These are phyloP conservation scores for Brettanomyces anomalus DNA, from an alignment of 805 yeast species.

Conservation along the genomic window DNA sequence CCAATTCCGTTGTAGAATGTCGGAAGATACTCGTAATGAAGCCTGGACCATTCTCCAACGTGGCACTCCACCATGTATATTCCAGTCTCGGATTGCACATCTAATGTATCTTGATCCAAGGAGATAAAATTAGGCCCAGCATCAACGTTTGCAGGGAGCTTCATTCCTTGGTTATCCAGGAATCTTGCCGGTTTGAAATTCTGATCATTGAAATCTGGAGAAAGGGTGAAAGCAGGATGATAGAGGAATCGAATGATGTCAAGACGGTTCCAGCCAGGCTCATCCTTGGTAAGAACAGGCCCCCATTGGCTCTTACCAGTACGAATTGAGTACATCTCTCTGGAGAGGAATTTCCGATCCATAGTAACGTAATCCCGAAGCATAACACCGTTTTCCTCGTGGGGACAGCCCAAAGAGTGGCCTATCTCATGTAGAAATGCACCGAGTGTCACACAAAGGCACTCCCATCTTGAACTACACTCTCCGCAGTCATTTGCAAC, in stretches of 20 bases:
- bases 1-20: slow-evolving; percentile 49
- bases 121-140: slow-evolving; percentile 40
- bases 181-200: slow-evolving; percentile 27
- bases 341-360: slow-evolving; percentile 73
- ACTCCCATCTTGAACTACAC: slow-evolving; percentile 87
- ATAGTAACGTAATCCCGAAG: slow-evolving; percentile 72
- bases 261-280: slow-evolving; percentile 81
- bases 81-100: slow-evolving; percentile 52
- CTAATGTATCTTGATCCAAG: slow-evolving; percentile 33
- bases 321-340: slow-evolving; percentile 51
- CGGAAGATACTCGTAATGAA: slow-evolving; percentile 56
- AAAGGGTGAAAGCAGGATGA: slow-evolving; percentile 74
- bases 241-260: slow-evolving; percentile 70
- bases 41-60: slow-evolving; percentile 49
- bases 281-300: slow-evolving; percentile 48
- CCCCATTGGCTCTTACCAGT: slow-evolving; percentile 39
- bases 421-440: slow-evolving; percentile 97
- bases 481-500: slow-evolving; percentile 90
- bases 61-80: slow-evolving; percentile 68
- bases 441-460: slow-evolving; percentile 76
- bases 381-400: slow-evolving; percentile 87
- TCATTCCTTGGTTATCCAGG: slow-evolving; percentile 23
- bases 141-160: slow-evolving; percentile 21
- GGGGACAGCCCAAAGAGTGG: slow-evolving; percentile 85
- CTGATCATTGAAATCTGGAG: slow-evolving; percentile 46